phyloP scores from a whole-genome alignment of 345 rosid species.

The Syzygium jambos region DNA sequence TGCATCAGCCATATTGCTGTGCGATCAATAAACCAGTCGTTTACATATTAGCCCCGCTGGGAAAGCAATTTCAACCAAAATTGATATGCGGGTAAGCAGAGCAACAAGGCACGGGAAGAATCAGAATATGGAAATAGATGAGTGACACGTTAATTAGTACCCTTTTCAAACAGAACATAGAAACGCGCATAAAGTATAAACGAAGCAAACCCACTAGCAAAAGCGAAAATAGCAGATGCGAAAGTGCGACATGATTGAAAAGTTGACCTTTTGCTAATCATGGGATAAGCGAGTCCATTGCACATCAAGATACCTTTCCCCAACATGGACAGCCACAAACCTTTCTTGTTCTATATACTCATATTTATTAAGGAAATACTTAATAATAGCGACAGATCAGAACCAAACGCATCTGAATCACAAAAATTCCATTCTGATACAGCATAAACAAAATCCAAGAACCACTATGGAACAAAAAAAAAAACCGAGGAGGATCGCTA shows the following conservation, averaged over 20 bases:
- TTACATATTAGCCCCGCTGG: background rate
- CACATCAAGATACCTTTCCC: background rate
- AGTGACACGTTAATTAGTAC: background rate
- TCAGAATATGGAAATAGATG: background rate
- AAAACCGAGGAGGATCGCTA: background rate
- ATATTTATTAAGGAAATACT: background rate
- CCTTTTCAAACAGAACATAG: background rate
- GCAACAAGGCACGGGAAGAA: background rate
- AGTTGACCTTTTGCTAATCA: background rate
- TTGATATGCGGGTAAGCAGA: background rate
- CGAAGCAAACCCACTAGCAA: background rate
- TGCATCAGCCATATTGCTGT: constrained; percentile 39
- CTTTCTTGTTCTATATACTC: background rate
- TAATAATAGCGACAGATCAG: background rate
- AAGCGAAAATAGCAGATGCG: background rate
- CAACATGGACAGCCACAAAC: background rate
- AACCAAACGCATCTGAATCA: background rate
- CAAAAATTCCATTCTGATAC: background rate
- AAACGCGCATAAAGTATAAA: background rate
- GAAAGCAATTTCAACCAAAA: background rate
- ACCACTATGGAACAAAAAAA: background rate
- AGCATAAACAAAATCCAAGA: background rate
- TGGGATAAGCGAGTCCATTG: background rate
- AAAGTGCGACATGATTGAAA: background rate
- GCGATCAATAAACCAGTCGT: background rate